phyloP scores from a whole-genome alignment of 345 rosid genomes.

The Populus nigra region DNA sequence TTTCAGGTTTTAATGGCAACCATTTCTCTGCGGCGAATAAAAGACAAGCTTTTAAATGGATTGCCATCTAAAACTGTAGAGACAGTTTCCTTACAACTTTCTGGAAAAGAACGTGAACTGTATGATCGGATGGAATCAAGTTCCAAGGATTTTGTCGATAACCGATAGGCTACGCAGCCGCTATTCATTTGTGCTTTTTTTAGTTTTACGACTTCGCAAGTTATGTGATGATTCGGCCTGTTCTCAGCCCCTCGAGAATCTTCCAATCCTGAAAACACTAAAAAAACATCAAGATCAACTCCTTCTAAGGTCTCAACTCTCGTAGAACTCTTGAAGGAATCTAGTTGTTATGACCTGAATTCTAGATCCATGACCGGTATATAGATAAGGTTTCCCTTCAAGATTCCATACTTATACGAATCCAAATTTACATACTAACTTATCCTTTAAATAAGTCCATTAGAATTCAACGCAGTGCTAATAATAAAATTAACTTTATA shows the following conservation, averaged over 20 bases:
- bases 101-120: conserved; percentile 67
- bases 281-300: conserved; percentile 17
- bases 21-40: conserved; percentile 80
- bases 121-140: conserved; percentile 74
- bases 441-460: no score
- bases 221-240: conserved; percentile 70
- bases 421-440: no score
- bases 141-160: conserved; percentile 60
- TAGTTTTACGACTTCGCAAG: conserved; percentile 76
- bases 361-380: conserved; percentile 30
- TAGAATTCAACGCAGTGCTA: no score
- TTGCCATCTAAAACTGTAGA: conserved; percentile 73
- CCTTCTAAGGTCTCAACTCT: conserved; percentile 64
- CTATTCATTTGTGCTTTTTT: conserved; percentile 67
- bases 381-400: no score
- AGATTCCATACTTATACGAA: no score
- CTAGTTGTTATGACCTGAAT: conserved; percentile 8
- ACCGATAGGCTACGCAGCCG: conserved; percentile 44
- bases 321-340: conserved; percentile 48
- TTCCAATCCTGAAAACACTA: conserved; percentile 21
- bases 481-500: no score
- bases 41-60: conserved; percentile 56
- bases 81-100: conserved; percentile 65
- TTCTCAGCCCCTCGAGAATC: conserved; percentile 67
- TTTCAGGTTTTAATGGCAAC: conserved; percentile 40